Evolutionary conservation across 225 moss, liverwort and hornwort species (phyloP), one percentile per base, ranked within the genome.

Genomic region (Sphagnum tenellum): DNA sequence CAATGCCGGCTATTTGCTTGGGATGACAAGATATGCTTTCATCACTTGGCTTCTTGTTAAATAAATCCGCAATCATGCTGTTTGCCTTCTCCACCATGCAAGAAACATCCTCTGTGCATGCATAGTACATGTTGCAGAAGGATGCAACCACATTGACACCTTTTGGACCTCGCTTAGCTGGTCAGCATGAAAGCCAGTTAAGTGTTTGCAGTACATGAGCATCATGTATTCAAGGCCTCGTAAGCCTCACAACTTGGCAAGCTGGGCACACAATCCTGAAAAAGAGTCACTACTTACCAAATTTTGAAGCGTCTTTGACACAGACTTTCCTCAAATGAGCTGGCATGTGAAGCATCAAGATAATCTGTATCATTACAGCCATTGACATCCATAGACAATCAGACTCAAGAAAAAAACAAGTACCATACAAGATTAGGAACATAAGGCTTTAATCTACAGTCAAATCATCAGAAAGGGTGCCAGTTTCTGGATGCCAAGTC

Each of bases 341-440:
- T 74, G 96, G 96, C 89, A 96, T 90, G 70, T 96, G 96, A 61
- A 96, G 77, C 48, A 96, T 90, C 78, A 96, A 77, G 64, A 92
- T 73, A 64, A 88, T 79, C 94, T 94, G 85, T 73, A 49, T 5
- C 5, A 5, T 3, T 49, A 56, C 0, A 29, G 29, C 29, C 29
- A 29, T 29, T 29, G 29, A 29, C 29, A 29, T 29, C 29, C 29
- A 29, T 29, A 29, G 1, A 29, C 29, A 29, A 29, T 29, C 29
- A 29, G 29, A 29, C 29, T 29, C 29, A 29, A 29, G 29, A 29
- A 29, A 29, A 29, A 29, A 29, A 0, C 29, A 29, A 29, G 0
- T 29, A 29, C 29, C 29, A 29, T 29, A 1, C 29, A 29, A 29
- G 29, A 29, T 29, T 29, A 29, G 29, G 29, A 29, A 29, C 29